Percentiles rank a stretch among this genome's conserved stretches.
phyloP scores from a whole-genome alignment of 306 rosid genomes.

The Cicer chorassanicum region DNA sequence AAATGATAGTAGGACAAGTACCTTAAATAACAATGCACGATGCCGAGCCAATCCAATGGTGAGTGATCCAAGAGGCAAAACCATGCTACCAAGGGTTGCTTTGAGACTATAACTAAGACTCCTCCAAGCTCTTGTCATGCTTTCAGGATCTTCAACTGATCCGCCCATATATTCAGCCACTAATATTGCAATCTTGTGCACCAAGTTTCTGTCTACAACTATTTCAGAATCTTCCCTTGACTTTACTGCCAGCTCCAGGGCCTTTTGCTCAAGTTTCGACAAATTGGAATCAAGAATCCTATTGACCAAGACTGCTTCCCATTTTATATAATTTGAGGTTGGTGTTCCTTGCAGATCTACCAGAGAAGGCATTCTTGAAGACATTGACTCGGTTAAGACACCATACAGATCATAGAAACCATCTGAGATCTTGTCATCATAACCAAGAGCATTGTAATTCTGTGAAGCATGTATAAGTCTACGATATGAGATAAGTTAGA shows the following conservation, averaged over 20 bases:
- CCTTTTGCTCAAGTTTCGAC: constrained; percentile 81
- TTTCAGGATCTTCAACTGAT: constrained; percentile 80
- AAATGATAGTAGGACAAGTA: constrained; percentile 41
- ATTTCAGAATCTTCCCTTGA: constrained; percentile 62
- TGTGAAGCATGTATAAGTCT: constrained; percentile 97
- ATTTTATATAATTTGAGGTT: constrained; percentile 63
- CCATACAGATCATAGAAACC: constrained; percentile 98
- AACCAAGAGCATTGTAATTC: constrained; percentile 96
- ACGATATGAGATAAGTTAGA: constrained; percentile 92
- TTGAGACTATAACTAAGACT: constrained; percentile 76
- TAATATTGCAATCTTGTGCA: constrained; percentile 74
- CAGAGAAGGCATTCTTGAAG: constrained; percentile 96
- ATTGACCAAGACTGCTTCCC: constrained; percentile 96
- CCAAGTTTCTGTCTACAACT: constrained; percentile 68
- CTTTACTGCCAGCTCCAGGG: constrained; percentile 68
- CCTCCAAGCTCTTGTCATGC: constrained; percentile 83
- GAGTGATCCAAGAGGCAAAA: constrained; percentile 94
- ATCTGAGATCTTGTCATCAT: constrained; percentile 95
- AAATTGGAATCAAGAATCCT: constrained; percentile 84
- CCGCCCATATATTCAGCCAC: constrained; percentile 97
- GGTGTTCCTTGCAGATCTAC: constrained; percentile 92
- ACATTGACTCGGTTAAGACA: constrained; percentile 61
- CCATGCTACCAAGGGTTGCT: constrained; percentile 94
- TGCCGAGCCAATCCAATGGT: constrained; percentile 96
- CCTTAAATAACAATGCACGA: constrained; percentile 98